Percentiles rank a stretch among this genome's conserved stretches.
Conservation (phyloP, 495 filamentous ascomycete species). For the Umbilicaria muhlenbergii region DNA sequence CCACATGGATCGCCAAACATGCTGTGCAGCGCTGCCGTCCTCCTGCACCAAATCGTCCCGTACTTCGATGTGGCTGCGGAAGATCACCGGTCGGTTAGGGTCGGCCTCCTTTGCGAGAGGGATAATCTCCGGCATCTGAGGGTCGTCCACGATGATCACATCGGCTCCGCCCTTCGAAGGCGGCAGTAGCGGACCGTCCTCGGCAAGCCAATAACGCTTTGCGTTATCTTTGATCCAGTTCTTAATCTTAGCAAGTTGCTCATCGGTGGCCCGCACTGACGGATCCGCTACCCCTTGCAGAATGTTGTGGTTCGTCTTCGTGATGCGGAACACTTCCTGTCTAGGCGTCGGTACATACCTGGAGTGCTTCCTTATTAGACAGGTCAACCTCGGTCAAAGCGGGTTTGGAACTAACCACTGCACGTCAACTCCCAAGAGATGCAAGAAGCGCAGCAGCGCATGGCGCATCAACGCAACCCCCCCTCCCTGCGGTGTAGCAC, state of each 20-base stretch:
- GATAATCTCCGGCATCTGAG: slow-evolving; percentile 76
- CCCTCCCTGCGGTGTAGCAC: slow-evolving; percentile 71
- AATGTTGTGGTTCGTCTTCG: slow-evolving; percentile 87
- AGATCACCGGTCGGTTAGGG: slow-evolving; percentile 64
- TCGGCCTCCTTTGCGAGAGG: slow-evolving; percentile 56
- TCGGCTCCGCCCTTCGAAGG: slow-evolving; percentile 62
- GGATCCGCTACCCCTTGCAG: slow-evolving; percentile 65
- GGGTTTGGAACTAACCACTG: slow-evolving; percentile 46
- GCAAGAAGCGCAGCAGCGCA: slow-evolving; percentile 61
- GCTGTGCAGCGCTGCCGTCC: slow-evolving; percentile 48
- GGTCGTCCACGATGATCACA: slow-evolving; percentile 69
- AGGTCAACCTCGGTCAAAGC: background rate
- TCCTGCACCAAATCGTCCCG: slow-evolving; percentile 54
- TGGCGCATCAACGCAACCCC: slow-evolving; percentile 84
- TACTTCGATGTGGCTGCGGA: slow-evolving; percentile 74
- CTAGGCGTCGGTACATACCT: slow-evolving; percentile 72
- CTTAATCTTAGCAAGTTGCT: slow-evolving; percentile 42
- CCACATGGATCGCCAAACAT: slow-evolving; percentile 72
- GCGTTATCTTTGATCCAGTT: slow-evolving; percentile 73
- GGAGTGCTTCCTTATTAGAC: background rate
- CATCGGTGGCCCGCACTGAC: slow-evolving; percentile 40
- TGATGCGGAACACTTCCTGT: slow-evolving; percentile 72
- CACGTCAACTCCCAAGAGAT: slow-evolving; percentile 49
- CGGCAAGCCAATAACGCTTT: slow-evolving; percentile 56
- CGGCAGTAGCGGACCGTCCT: slow-evolving; percentile 51